Percentiles rank a stretch among this genome's conserved stretches.
These are phyloP conservation scores for Gastrolobium villosum DNA, from an alignment of 306 rosid genomes.

Conservation along the genomic window DNA sequence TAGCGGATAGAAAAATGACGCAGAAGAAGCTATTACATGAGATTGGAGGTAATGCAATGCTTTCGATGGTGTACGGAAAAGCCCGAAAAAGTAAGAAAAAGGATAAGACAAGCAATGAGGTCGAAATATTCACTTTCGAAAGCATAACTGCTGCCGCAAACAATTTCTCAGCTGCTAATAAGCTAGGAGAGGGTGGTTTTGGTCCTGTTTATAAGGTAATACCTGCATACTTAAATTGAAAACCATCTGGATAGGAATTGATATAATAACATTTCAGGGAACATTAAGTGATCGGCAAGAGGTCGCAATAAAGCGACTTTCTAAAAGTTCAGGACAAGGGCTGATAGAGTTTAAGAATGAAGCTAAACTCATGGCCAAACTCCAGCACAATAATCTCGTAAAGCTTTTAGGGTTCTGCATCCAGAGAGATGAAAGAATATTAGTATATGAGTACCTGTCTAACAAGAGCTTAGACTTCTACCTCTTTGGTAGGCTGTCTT, in stretches of 20 bases:
- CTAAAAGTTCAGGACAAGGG: slow-evolving; percentile 56
- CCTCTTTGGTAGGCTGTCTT: slow-evolving; percentile 47
- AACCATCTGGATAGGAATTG: background rate
- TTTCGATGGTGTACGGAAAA: background rate
- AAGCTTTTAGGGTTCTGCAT: slow-evolving; percentile 58
- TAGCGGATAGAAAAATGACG: slow-evolving; percentile 31
- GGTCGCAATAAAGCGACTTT: slow-evolving; percentile 60
- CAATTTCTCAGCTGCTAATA: slow-evolving; percentile 33
- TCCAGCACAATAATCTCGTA: slow-evolving; percentile 59
- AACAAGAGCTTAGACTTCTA: slow-evolving; percentile 50
- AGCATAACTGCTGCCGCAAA: slow-evolving; percentile 41
- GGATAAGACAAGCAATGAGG: background rate
- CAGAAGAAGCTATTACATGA: slow-evolving; percentile 36
- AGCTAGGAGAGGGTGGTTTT: slow-evolving; percentile 52
- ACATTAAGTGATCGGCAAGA: slow-evolving; percentile 47
- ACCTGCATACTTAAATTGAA: background rate
- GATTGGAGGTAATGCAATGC: slow-evolving; percentile 28
- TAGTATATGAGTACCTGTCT: slow-evolving; percentile 46
- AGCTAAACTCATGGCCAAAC: slow-evolving; percentile 53
- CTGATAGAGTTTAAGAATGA: slow-evolving; percentile 55
- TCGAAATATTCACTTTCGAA: slow-evolving; percentile 42
- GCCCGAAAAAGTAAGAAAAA: background rate
- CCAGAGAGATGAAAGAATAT: slow-evolving; percentile 49
- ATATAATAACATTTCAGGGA: slow-evolving; percentile 44
- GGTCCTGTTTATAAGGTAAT: slow-evolving; percentile 53